Conservation (phyloP, 2,329 filamentous ascomycete genomes). For the Microcyclospora tardicrescens region DNA sequence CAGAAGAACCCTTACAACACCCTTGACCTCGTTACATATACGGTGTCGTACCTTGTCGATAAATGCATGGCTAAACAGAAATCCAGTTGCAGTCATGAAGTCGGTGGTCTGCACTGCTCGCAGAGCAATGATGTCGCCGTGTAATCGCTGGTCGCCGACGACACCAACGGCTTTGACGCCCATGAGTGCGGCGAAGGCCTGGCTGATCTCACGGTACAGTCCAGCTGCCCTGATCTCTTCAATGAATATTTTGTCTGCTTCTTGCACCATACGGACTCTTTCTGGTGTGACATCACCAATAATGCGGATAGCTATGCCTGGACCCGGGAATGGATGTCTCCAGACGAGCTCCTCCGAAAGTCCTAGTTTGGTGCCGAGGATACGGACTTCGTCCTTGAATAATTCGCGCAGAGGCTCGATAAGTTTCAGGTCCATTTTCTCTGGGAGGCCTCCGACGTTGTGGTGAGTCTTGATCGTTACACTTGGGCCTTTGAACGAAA, state of each 20-base stretch:
- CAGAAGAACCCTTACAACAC: slow-evolving; percentile 58
- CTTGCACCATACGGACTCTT: slow-evolving; percentile 63
- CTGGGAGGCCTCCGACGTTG: slow-evolving; percentile 57
- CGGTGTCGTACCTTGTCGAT: slow-evolving; percentile 51
- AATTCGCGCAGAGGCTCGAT: slow-evolving; percentile 69
- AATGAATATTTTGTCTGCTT: slow-evolving; percentile 69
- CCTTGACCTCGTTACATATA: slow-evolving; percentile 65
- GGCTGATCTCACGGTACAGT: slow-evolving; percentile 57
- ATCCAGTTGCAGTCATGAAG: slow-evolving; percentile 66
- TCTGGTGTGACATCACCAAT: slow-evolving; percentile 74
- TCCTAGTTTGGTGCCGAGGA: slow-evolving; percentile 54
- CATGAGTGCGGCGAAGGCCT: slow-evolving; percentile 57
- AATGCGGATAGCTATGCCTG: slow-evolving; percentile 64
- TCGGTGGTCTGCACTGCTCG: slow-evolving; percentile 51
- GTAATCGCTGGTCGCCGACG: slow-evolving; percentile 57
- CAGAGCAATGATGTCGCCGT: slow-evolving; percentile 49
- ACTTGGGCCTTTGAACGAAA: slow-evolving; percentile 60
- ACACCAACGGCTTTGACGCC: slow-evolving; percentile 54
- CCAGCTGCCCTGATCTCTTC: slow-evolving; percentile 59
- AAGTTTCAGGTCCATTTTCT: slow-evolving; percentile 51
- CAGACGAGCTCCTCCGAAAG: slow-evolving; percentile 64
- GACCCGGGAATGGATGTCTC: slow-evolving; percentile 67
- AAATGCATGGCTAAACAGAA: slow-evolving; percentile 50
- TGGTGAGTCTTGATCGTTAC: slow-evolving; percentile 64
- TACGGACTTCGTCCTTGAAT: slow-evolving; percentile 73